Evolutionary conservation across 108 stramenopile genomes (phyloP), one percentile per base, ranked within the genome.

Genomic region (Epipyxis sp.): DNA sequence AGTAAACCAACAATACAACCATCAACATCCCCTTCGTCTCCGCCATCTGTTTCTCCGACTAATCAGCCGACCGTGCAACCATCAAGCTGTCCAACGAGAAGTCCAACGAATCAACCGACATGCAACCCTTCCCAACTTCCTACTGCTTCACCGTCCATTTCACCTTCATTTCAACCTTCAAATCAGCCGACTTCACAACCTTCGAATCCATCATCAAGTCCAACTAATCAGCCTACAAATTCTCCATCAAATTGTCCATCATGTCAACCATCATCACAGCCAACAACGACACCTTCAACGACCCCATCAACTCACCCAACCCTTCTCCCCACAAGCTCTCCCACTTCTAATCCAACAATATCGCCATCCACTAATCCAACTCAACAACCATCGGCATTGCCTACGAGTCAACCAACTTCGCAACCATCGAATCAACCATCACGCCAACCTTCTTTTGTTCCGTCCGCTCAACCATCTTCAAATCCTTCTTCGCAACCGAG

Each of bases 51-150:
- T 54, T 37, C 25, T 29, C 71, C 71, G 44, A 54, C 71, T 27
- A 42, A 42, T 6, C 71, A 74, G 50, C 71, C 71, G 3, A 74
- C 46, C 6, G 32, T 13, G 6, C 71, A 74, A 74, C 71, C 71
- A 13, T 6, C 34, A 32, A 20, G 13, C 65, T 13, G 13, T 67
- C 65, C 65, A 13, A 67, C 65, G 46, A 13, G 13, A 20, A 50
- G 46, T 6, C 46, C 46, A 6, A 13, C 46, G 20, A 50, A 20
- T 50, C 46, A 50, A 20, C 46, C 46, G 46, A 50, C 46, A 20
- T 50, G 46, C 13, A 6, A 50, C 6, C 46, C 46, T 50, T 50
- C 46, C 20, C 20, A 6, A 50, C 46, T 13, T 6, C 46, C 46
- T 6, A 50, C 46, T 50, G 13, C 13, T 20, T 20, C 6, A 20